These are phyloP conservation scores for Ciborinia camelliae DNA, from an alignment of 2,329 filamentous ascomycete species.

Conservation along the genomic window DNA sequence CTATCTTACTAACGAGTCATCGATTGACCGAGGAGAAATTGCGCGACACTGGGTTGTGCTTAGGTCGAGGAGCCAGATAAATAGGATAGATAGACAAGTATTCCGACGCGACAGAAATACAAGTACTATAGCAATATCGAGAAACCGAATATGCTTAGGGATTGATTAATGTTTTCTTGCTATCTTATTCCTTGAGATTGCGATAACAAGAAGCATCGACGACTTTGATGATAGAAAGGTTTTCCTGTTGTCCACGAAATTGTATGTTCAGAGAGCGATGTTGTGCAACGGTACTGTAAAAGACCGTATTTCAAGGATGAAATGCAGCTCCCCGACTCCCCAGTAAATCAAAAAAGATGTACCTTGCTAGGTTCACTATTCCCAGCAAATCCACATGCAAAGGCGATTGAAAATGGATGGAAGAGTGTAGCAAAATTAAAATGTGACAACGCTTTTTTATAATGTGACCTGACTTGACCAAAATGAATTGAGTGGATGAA, in stretches of 20 bases:
- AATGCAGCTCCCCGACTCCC: slow-evolving; percentile 12
- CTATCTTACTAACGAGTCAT: slow-evolving; percentile 24
- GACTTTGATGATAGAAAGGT: slow-evolving; percentile 11
- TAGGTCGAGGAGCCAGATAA: not conserved
- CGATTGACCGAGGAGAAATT: not conserved
- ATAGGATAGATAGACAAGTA: not conserved
- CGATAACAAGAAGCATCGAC: slow-evolving; percentile 12
- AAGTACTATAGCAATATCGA: not conserved
- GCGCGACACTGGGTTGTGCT: not conserved
- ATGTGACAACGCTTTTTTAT: not conserved
- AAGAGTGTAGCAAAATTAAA: slow-evolving; percentile 4
- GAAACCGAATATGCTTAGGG: not conserved
- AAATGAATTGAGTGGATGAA: not conserved
- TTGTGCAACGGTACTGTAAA: slow-evolving; percentile 12
- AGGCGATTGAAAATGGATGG: slow-evolving; percentile 22
- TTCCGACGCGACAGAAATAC: slow-evolving; percentile 15
- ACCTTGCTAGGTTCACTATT: slow-evolving; percentile 42
- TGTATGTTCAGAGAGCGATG: slow-evolving; percentile 9
- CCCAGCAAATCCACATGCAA: slow-evolving; percentile 29
- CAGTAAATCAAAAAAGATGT: slow-evolving; percentile 4
- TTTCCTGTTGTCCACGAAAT: slow-evolving; percentile 12
- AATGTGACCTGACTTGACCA: not conserved
- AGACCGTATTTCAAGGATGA: slow-evolving; percentile 5
- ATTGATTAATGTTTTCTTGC: not conserved
- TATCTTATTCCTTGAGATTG: slow-evolving; percentile 3